Base-by-base conservation (phyloP, 495 filamentous ascomycete genomes). In the Penicillium roqueforti region DNA sequence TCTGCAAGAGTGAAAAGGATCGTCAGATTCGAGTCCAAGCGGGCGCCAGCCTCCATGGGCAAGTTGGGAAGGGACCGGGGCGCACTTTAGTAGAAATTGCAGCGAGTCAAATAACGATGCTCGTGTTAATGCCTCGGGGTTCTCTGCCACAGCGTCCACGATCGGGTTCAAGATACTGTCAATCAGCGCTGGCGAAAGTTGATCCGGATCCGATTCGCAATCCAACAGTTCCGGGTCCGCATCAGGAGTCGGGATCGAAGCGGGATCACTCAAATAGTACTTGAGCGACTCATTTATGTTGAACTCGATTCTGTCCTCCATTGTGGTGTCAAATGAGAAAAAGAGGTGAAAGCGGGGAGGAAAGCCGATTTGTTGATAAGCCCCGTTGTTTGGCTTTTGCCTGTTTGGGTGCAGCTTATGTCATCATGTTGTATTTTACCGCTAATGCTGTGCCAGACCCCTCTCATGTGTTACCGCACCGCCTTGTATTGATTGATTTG, bases 261-360 rank as follows among this genome's bases (percentile, higher is more conserved):
- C 76, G 2, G 95, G 95, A 72, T 96, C 90, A 74, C 87, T 89
- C 78, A 95, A 86, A 72, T 99, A 97, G 65, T 87, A 80, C 77
- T 95, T 97, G 71, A 97, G 85, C 56, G 91, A 87, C 65, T 93
- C 85, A 72, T 96, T 97, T 69, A 99, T 88, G 68, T 97, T 89
- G 72, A 97, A 99, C 55, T 84, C 82, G 60, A 88, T 76, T 55
- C 76, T 75, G 47, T 81, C 77, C 66, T 88, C 90, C 91, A 96
- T 96, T 61, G 59, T 76, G 48, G 48, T 47, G 49, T 31, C 40
- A 18, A 52, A 57, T 51, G 43, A 46, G 16, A 49, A 59, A 46
- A 52, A 41, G 53, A 55, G 50, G 29, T 43, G 48, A 53, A 46
- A 34, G 56, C 45, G 57, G 57, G 55, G 58, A 57, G 56, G 40